A percentile compares a stretch with the other conserved stretches of the same genome.
These are phyloP conservation scores for Syzygium grande DNA, from an alignment of 345 rosid genomes.

Conservation along the genomic window DNA sequence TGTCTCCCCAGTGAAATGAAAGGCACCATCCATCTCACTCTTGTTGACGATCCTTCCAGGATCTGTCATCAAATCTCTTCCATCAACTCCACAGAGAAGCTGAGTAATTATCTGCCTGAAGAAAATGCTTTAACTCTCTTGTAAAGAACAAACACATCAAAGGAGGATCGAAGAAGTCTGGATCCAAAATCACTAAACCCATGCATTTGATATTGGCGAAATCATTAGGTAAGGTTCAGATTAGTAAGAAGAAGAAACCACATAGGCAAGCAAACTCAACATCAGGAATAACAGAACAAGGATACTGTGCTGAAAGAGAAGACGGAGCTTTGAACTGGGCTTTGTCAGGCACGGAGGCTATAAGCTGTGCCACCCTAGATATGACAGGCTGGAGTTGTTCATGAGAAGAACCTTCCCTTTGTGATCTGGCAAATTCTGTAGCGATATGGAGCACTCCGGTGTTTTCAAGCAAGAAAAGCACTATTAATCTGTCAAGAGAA, in stretches of 20 bases:
- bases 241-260: not conserved
- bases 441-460: conserved; percentile 56
- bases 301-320: conserved; percentile 86
- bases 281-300: conserved; percentile 11
- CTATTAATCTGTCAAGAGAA: conserved; percentile 49
- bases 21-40: conserved; percentile 20
- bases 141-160: conserved; percentile 31
- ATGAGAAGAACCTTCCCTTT: conserved; percentile 12
- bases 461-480: conserved; percentile 72
- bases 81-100: conserved; percentile 45
- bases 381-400: conserved; percentile 29
- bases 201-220: not conserved
- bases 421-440: conserved; percentile 34
- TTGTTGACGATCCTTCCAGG: conserved; percentile 5
- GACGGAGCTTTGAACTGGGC: conserved; percentile 49
- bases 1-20: conserved; percentile 56
- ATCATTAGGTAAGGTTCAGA: not conserved
- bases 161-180: not conserved
- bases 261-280: not conserved
- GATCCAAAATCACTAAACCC: not conserved
- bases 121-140: conserved; percentile 42
- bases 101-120: conserved; percentile 68
- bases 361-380: conserved; percentile 60
- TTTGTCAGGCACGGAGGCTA: conserved; percentile 90
- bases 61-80: conserved; percentile 13